Conservation (phyloP, 116 monocot species). For the Phalaenopsis hybrid region DNA sequence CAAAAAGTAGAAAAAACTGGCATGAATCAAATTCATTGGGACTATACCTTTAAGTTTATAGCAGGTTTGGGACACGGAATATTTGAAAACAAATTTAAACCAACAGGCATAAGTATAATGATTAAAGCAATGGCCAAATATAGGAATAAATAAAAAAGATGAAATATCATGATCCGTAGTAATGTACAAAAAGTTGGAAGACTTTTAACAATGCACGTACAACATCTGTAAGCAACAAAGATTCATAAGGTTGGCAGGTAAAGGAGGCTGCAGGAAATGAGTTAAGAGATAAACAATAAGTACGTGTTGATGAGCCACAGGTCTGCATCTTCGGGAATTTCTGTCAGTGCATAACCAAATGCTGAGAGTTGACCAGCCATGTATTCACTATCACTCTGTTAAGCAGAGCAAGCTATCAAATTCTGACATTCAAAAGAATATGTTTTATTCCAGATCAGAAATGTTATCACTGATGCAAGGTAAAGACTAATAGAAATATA, state of each 20-base stretch:
- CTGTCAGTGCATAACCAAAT: constrained; percentile 83
- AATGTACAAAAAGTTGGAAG: neutral
- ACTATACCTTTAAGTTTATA: neutral
- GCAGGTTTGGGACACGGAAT: neutral
- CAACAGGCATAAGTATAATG: neutral
- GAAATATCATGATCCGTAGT: neutral
- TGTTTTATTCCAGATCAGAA: neutral
- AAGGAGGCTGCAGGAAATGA: neutral
- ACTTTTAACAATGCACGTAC: neutral
- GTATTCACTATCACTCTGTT: constrained; percentile 98
- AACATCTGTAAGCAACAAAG: neutral
- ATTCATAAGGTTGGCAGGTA: neutral
- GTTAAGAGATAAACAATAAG: neutral
- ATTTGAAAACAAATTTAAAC: neutral
- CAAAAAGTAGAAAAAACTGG: neutral
- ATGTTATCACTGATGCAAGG: neutral
- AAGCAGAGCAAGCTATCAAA: constrained; percentile 4
- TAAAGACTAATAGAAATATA: neutral
- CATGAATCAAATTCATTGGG: neutral
- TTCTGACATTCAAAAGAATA: neutral
- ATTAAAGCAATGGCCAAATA: neutral
- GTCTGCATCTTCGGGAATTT: constrained; percentile 80
- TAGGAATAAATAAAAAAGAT: neutral
- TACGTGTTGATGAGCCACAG: constrained; percentile 99
- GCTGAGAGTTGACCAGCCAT: constrained; percentile 96